Conservation (phyloP, 2,329 filamentous ascomycete genomes). For the Neobulgaria alba region DNA sequence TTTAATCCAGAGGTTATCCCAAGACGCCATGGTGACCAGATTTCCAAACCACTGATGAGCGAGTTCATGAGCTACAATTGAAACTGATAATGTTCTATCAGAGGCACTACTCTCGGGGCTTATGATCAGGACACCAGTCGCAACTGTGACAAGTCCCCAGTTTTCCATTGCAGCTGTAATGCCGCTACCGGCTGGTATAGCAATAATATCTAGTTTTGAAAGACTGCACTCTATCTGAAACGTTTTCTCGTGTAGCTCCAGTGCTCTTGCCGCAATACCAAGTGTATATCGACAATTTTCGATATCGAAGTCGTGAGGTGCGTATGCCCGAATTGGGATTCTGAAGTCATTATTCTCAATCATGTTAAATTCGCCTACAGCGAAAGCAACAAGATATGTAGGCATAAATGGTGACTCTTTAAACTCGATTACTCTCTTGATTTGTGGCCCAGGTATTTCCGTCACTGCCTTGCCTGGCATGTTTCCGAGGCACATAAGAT, state of each 20-base stretch:
- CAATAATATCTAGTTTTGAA: constrained; percentile 70
- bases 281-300: constrained; percentile 26
- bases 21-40: constrained; percentile 67
- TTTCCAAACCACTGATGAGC: constrained; percentile 73
- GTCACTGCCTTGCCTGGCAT: constrained; percentile 42
- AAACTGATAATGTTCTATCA: constrained; percentile 1
- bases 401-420: constrained; percentile 62
- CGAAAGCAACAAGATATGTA: constrained; percentile 62
- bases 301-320: constrained; percentile 34
- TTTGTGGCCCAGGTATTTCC: constrained; percentile 28
- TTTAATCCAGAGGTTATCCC: constrained; percentile 66
- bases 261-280: constrained; percentile 55
- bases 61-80: constrained; percentile 60
- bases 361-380: constrained; percentile 59
- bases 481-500: constrained; percentile 61
- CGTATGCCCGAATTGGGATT: constrained; percentile 59
- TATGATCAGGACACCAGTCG: constrained; percentile 58
- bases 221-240: constrained; percentile 60
- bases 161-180: constrained; percentile 57
- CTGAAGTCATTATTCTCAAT: constrained; percentile 61
- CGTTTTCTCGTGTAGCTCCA: constrained; percentile 62
- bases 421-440: constrained; percentile 59
- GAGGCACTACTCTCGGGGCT: neutral
- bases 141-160: constrained; percentile 64
- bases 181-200: constrained; percentile 59